These are phyloP conservation scores for Exophiala sideris DNA, from an alignment of 2,329 filamentous ascomycete genomes.

Conservation along the genomic window DNA sequence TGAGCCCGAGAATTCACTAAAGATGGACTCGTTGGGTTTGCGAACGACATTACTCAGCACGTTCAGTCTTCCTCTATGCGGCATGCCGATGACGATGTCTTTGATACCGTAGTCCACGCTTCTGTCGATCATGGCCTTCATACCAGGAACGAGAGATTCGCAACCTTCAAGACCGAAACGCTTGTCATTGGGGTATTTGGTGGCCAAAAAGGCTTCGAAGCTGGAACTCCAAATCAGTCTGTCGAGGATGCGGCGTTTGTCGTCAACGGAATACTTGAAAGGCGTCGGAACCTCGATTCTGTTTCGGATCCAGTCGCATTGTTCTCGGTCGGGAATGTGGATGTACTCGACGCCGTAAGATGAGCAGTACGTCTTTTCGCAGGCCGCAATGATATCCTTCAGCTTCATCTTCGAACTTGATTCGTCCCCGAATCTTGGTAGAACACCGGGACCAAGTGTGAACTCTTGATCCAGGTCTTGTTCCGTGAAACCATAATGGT, in stretches of 20 bases:
- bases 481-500: conserved; percentile 93
- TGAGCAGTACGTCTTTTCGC: conserved; percentile 94
- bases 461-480: conserved; percentile 92
- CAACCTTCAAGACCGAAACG: conserved; percentile 97
- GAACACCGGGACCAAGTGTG: conserved; percentile 85
- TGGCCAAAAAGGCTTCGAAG: conserved; percentile 92
- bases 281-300: conserved; percentile 89
- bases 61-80: conserved; percentile 95
- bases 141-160: conserved; percentile 93
- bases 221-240: conserved; percentile 98
- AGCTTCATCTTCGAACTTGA: conserved; percentile 93
- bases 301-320: conserved; percentile 97
- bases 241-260: conserved; percentile 96
- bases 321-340: conserved; percentile 93
- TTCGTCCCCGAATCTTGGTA: conserved; percentile 88
- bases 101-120: conserved; percentile 98
- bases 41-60: conserved; percentile 97
- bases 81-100: conserved; percentile 99
- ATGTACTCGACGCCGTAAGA: conserved; percentile 99
- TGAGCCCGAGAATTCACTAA: conserved; percentile 93
- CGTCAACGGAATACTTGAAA: conserved; percentile 96
- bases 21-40: conserved; percentile 99
- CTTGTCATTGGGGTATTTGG: conserved; percentile 99
- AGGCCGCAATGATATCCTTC: conserved; percentile 86
- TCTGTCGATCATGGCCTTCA: conserved; percentile 98